Conservation (phyloP, 2,329 filamentous ascomycete species). For the Dichotomopilus funicola region DNA sequence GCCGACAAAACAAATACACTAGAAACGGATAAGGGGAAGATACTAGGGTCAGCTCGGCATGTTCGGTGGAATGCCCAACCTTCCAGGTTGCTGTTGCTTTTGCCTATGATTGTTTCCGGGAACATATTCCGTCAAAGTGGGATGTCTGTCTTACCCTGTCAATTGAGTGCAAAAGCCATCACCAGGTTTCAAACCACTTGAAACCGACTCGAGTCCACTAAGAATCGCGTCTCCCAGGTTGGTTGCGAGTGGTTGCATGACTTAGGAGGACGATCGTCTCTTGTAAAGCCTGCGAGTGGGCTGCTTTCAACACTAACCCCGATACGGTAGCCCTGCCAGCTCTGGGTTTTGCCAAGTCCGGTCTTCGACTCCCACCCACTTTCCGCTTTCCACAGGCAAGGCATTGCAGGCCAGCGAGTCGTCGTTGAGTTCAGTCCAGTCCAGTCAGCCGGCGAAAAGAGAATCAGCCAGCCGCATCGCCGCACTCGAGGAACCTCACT, state of each 20-base stretch:
- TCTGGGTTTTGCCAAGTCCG: conserved; percentile 14
- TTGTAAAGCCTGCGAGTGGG: conserved; percentile 1
- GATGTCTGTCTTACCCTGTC: no score
- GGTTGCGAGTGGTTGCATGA: not conserved
- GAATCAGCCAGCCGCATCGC: conserved; percentile 20
- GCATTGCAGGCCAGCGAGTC: conserved; percentile 7
- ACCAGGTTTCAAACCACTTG: not conserved
- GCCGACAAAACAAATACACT: no score
- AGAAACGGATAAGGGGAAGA: no score
- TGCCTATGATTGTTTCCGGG: no score
- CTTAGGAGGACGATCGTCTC: conserved; percentile 6
- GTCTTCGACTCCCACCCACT: no score
- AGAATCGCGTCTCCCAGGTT: not conserved
- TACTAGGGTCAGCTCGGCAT: no score
- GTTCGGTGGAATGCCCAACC: no score
- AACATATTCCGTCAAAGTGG: no score
- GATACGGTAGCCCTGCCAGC: conserved; percentile 13
- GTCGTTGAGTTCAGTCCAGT: conserved; percentile 16
- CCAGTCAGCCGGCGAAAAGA: conserved; percentile 16
- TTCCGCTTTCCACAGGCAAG: no score
- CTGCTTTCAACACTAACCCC: conserved; percentile 14
- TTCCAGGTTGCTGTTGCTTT: no score
- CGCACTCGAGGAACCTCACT: conserved; percentile 12
- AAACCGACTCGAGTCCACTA: not conserved
- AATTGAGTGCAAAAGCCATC: no score